Percentiles rank a stretch among this genome's conserved stretches.
Evolutionary conservation across 169 alveolate species (phyloP).

Genomic region (Cryptosporidium sp.): DNA sequence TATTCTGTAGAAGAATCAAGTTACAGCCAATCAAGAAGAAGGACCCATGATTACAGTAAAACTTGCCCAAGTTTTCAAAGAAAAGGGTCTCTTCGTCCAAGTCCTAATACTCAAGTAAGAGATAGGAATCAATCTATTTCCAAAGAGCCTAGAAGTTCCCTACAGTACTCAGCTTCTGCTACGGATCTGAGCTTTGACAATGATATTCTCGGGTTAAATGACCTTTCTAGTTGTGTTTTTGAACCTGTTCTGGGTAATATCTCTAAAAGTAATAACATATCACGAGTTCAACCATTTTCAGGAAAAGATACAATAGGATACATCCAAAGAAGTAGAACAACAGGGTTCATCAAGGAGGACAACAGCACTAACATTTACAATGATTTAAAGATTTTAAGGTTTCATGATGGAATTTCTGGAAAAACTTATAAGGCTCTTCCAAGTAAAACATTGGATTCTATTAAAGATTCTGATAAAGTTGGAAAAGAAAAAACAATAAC

Average conservation of each 20-base stretch:
- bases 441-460: background rate
- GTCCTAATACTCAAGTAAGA: conserved; percentile 18
- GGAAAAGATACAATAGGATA: background rate
- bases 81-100: conserved; percentile 57
- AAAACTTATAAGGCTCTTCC: conserved; percentile 19
- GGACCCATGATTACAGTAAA: conserved; percentile 40
- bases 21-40: conserved; percentile 41
- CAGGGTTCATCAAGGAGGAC: background rate
- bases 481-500: background rate
- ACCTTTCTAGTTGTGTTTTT: conserved; percentile 27
- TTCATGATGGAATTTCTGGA: conserved; percentile 67
- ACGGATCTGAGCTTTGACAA: background rate
- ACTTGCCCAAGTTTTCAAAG: conserved; percentile 47
- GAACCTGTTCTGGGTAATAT: conserved; percentile 22
- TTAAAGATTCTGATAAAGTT: background rate
- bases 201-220: conserved; percentile 42
- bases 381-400: conserved; percentile 39
- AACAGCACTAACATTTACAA: background rate
- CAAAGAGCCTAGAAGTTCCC: background rate
- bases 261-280: background rate
- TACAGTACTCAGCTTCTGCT: background rate
- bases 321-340: background rate
- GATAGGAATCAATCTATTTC: conserved; percentile 2
- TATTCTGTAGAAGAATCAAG: conserved; percentile 11
- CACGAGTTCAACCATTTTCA: conserved; percentile 57